Evolutionary conservation across 129 eudicot genomes (phyloP), one percentile per base, ranked within the genome.

Genomic region (Flaveria bidentis): DNA sequence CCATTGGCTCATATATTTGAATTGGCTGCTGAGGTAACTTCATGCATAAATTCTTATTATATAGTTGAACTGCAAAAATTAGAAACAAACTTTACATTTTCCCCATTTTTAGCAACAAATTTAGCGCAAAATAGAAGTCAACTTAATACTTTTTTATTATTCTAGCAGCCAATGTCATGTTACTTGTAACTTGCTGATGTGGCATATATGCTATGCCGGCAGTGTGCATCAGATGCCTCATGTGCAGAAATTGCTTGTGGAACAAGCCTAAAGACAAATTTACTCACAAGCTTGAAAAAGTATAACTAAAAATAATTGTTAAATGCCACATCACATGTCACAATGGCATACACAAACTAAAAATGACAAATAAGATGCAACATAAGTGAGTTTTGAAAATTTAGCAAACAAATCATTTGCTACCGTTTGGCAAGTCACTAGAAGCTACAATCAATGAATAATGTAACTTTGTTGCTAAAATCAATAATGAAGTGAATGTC

Each of bases 1-100:
- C 98, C 98, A 47, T 84, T 94, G 55, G 98, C 98, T 76, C 98
- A 94, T 82, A 90, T 94, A 66, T 89, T 94, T 52, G 98, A 94
- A 84, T 81, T 94, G 81, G 98, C 86, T 78, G 98, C 97, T 57
- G 98, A 94, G 98, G 97, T 91, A 91, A 78, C 61, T 44, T 79
- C 33, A 36, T 63, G 63, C 55, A 15, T 81, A 16, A 41, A 51
- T 12, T 70, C 51, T 30, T 57, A 17, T 46, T 39, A 23, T 22
- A 44, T 60, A 60, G 36, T 11, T 25, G 13, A 60, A 25, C 66
- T 60, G 39, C 66, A 10, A 16, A 0, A 60, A 23, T 12, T 23
- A 25, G 39, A 25, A 25, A 60, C 18, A 2, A 10, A 60, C 6
- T 25, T 60, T 25, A 23, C 66, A 23, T 23, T 60, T 60, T 23